phyloP scores from a whole-genome alignment of 257 asterid genomes.

The Solanum lycopersicoides region DNA sequence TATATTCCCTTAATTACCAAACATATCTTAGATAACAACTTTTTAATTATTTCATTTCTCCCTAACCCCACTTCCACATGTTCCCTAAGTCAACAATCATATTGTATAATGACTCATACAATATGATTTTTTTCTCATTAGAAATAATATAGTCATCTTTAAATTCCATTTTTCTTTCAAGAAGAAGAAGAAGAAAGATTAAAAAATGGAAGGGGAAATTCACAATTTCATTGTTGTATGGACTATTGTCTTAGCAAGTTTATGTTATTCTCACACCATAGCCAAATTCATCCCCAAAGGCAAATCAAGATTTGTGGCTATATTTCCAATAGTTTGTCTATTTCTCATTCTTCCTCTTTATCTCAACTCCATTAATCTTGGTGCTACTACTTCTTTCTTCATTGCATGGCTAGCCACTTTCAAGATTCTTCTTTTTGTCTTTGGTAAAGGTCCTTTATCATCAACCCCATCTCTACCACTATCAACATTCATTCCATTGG shows the following conservation, averaged over 20 bases:
- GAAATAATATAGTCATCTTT: not conserved
- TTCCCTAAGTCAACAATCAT: not conserved
- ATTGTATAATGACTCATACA: not conserved
- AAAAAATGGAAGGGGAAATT: conserved; percentile 42
- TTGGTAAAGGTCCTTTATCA: conserved; percentile 31
- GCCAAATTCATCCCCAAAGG: conserved; percentile 18
- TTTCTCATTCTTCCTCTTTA: conserved; percentile 38
- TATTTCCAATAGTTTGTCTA: conserved; percentile 30
- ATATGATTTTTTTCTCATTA: not conserved
- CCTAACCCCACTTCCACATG: not conserved
- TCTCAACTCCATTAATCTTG: conserved; percentile 39
- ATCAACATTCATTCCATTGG: conserved; percentile 29
- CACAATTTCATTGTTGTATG: conserved; percentile 33
- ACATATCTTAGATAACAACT: not conserved
- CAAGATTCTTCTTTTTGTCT: conserved; percentile 44
- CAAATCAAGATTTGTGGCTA: conserved; percentile 9
- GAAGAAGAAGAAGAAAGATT: not conserved
- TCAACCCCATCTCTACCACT: conserved; percentile 19
- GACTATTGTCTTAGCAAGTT: conserved; percentile 19
- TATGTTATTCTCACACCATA: conserved; percentile 30
- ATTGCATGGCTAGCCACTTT: conserved; percentile 46
- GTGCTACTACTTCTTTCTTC: conserved; percentile 43
- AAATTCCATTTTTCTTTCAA: not conserved
- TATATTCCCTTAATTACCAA: not conserved
- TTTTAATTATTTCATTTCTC: not conserved